Base-by-base conservation (phyloP, 2,329 filamentous ascomycete genomes). In the Venturia nashicola region DNA sequence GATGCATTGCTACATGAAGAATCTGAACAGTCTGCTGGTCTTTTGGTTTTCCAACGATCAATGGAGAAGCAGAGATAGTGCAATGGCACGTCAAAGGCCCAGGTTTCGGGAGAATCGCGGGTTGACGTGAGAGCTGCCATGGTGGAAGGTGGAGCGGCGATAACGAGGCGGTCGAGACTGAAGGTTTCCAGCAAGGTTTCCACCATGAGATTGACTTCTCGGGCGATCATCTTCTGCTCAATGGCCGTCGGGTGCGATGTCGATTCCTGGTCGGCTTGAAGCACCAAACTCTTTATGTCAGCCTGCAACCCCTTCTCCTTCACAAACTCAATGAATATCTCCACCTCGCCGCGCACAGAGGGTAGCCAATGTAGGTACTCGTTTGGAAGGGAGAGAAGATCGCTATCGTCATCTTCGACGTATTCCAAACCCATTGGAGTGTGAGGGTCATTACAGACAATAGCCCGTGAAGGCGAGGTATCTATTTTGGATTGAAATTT, bases 71-170 rank as follows among this genome's bases (percentile, higher is more conserved):
- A 40, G 9, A 90, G 71, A 48, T 86, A 79, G 68, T 90, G 87
- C 62, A 83, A 81, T 7, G 80, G 79, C 66, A 84, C 83, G 64
- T 84, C 79, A 68, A 89, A 89, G 32, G 81, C 81, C 85, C 85
- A 88, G 5, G 77, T 76, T 69, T 88, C 83, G 11, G 78, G 77
- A 46, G 83, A 76, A 61, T 82, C 80, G 65, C 77, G 78, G 5
- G 81, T 81, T 20, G 82, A 82, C 5, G 87, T 74, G 60, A 90
- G 76, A 0, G 79, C 79, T 1, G 86, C 84, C 8, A 91, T 77
- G 20, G 84, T 82, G 4, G 80, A 77, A 0, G 87, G 85, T 7
- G 86, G 82, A 0, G 86, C 86, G 2, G 76, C 68, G 8, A 79
- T 72, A 0, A 74, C 71, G 2, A 79, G 57, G 5, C 72, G 70